These are phyloP conservation scores for Breviolum minutum DNA, from an alignment of 73 alveolate genomes.

Conservation along the genomic window DNA sequence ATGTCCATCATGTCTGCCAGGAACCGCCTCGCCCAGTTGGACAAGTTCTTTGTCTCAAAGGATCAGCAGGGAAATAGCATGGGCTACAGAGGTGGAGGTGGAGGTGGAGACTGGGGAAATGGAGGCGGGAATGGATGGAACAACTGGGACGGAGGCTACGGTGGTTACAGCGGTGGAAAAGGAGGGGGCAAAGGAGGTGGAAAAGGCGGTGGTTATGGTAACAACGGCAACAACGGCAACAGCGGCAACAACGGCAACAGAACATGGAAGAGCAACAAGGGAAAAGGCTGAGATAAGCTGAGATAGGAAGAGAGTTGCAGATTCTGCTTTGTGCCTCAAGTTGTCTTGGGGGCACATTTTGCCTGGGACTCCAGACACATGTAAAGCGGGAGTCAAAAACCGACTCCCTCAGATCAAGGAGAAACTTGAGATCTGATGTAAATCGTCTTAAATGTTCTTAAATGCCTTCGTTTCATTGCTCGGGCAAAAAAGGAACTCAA, in stretches of 20 bases:
- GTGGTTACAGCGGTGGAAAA: neutral
- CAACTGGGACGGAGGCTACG: neutral
- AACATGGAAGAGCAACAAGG: constrained; percentile 16
- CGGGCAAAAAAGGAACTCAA: no score
- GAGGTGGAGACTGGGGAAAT: constrained; percentile 5
- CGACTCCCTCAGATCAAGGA: neutral
- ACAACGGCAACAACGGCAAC: neutral
- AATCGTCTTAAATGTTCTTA: no score
- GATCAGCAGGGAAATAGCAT: constrained; percentile 65
- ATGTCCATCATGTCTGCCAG: neutral
- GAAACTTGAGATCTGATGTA: no score
- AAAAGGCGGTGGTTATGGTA: neutral
- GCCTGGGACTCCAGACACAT: neutral
- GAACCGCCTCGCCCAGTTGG: constrained; percentile 80
- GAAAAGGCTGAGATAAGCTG: neutral
- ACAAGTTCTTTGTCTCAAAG: constrained; percentile 79
- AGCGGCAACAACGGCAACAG: neutral
- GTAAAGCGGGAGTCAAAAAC: constrained; percentile 6
- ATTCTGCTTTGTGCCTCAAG: neutral
- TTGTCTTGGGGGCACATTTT: no score
- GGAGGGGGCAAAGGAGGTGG: neutral
- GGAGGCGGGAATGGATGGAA: constrained; percentile 1
- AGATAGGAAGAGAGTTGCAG: no score
- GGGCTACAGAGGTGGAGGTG: constrained; percentile 75
- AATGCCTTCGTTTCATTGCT: no score